phyloP scores from a whole-genome alignment of 1,284 basidiomycete species.

The Microbotryum intermedium region DNA sequence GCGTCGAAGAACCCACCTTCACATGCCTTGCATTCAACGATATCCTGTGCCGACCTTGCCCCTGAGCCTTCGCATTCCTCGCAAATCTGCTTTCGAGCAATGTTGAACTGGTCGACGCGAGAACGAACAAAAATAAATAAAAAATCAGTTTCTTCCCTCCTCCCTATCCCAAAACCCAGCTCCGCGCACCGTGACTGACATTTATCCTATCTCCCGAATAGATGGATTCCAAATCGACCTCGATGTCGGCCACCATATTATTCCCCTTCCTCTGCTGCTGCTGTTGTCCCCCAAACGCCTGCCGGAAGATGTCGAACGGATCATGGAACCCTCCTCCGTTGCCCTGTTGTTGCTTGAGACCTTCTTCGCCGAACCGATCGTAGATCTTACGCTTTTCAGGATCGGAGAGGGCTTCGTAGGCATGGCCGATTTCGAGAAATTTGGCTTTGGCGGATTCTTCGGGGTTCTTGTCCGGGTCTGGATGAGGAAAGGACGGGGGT shows the following conservation, averaged over 20 bases:
- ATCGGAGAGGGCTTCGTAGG: slow-evolving; percentile 81
- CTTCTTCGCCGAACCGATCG: slow-evolving; percentile 77
- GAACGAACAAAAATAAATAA: too few species aligned
- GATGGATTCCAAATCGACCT: slow-evolving; percentile 76
- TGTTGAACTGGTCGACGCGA: slow-evolving; percentile 58
- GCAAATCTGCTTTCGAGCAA: slow-evolving; percentile 79
- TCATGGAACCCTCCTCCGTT: slow-evolving; percentile 54
- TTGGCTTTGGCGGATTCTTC: slow-evolving; percentile 42
- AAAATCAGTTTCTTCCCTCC: not conserved
- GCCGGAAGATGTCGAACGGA: slow-evolving; percentile 87
- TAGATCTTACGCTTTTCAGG: slow-evolving; percentile 82
- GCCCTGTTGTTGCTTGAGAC: slow-evolving; percentile 57
- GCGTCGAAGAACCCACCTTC: slow-evolving; percentile 40
- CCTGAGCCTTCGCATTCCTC: slow-evolving; percentile 87
- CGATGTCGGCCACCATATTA: slow-evolving; percentile 73
- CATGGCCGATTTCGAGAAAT: slow-evolving; percentile 47
- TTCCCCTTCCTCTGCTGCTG: slow-evolving; percentile 72
- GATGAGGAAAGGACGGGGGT: not conserved
- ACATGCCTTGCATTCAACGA: slow-evolving; percentile 70
- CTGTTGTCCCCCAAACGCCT: slow-evolving; percentile 68
- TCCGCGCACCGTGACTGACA: slow-evolving; percentile 44
- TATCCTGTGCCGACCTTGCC: slow-evolving; percentile 74
- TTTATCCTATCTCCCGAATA: slow-evolving; percentile 75
- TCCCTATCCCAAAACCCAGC: not conserved
- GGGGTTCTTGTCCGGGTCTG: slow-evolving; percentile 77